A percentile compares a stretch with the other conserved stretches of the same genome.
phyloP scores from a whole-genome alignment of 495 filamentous ascomycete genomes.

The Jackrogersella multiformis region DNA sequence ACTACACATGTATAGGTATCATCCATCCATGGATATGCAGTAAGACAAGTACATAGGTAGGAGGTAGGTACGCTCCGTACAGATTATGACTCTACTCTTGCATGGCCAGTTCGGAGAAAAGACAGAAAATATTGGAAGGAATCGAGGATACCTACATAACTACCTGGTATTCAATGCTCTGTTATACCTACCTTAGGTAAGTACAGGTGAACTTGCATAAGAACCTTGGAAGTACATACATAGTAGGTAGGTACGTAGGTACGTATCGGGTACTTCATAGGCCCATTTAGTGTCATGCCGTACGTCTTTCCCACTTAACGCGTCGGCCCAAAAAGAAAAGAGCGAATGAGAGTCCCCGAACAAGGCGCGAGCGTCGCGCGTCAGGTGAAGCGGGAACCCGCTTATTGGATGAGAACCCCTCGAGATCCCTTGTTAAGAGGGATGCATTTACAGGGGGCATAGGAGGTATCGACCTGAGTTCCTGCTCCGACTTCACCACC shows the following conservation, averaged over 20 bases:
- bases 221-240: no score
- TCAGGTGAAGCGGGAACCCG: constrained; percentile 36
- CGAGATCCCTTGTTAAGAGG: constrained; percentile 48
- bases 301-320: constrained; percentile 39
- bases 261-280: constrained; percentile 27
- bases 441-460: constrained; percentile 21
- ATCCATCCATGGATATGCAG: no score
- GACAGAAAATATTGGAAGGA: no score
- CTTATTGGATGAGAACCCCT: constrained; percentile 51
- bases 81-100: no score
- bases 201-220: no score
- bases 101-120: no score
- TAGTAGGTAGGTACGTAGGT: constrained; percentile 14
- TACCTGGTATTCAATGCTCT: no score
- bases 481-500: constrained; percentile 23
- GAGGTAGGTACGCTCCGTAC: no score
- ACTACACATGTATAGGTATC: no score
- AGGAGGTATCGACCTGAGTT: constrained; percentile 25
- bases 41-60: no score
- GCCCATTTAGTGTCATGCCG: constrained; percentile 2
- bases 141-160: no score
- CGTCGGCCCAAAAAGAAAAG: constrained; percentile 40
- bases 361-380: constrained; percentile 31
- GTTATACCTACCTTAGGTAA: no score
- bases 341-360: constrained; percentile 37